Conservation (phyloP, 1,284 basidiomycete species). For the Leccinum subrobustum region DNA sequence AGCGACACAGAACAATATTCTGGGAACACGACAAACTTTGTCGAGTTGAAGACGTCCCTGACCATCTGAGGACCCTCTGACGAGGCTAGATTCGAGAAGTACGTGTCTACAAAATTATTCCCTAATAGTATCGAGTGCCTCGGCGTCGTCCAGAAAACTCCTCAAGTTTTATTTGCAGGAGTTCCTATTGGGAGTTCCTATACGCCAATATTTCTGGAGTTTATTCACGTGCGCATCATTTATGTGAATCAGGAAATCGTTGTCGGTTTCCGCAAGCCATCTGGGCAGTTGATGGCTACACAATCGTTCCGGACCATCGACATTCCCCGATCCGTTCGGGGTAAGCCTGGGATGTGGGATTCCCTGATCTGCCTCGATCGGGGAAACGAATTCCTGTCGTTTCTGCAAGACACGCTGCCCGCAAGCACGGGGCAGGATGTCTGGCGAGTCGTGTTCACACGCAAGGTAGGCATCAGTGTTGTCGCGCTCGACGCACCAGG, state of each 20-base stretch:
- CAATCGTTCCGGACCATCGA: slow-evolving; percentile 72
- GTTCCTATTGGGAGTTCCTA: slow-evolving; percentile 88
- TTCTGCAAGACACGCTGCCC: slow-evolving; percentile 45
- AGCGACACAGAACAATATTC: slow-evolving; percentile 49
- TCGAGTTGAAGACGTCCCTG: slow-evolving; percentile 94
- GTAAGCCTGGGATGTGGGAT: slow-evolving; percentile 76
- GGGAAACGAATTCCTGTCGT: slow-evolving; percentile 62
- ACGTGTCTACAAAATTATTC: slow-evolving; percentile 3
- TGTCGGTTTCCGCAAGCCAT: slow-evolving; percentile 87
- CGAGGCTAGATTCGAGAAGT: slow-evolving; percentile 83
- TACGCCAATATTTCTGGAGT: slow-evolving; percentile 38
- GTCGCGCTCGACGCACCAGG: slow-evolving; percentile 44
- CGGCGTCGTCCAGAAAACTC: slow-evolving; percentile 63
- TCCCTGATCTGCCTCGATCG: slow-evolving; percentile 75
- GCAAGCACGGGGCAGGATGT: slow-evolving; percentile 36
- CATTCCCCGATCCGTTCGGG: slow-evolving; percentile 73
- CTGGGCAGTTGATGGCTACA: slow-evolving; percentile 62
- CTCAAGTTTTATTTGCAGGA: slow-evolving; percentile 97
- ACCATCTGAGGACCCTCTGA: slow-evolving; percentile 70
- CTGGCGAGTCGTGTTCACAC: slow-evolving; percentile 68
- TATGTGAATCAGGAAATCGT: slow-evolving; percentile 64
- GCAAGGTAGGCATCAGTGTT: slow-evolving; percentile 50
- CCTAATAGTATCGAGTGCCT: not conserved
- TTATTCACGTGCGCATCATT: slow-evolving; percentile 1
- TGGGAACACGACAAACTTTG: slow-evolving; percentile 62